Base-by-base conservation (phyloP, 2,329 filamentous ascomycete species). In the Hymenoscyphus scutula region DNA sequence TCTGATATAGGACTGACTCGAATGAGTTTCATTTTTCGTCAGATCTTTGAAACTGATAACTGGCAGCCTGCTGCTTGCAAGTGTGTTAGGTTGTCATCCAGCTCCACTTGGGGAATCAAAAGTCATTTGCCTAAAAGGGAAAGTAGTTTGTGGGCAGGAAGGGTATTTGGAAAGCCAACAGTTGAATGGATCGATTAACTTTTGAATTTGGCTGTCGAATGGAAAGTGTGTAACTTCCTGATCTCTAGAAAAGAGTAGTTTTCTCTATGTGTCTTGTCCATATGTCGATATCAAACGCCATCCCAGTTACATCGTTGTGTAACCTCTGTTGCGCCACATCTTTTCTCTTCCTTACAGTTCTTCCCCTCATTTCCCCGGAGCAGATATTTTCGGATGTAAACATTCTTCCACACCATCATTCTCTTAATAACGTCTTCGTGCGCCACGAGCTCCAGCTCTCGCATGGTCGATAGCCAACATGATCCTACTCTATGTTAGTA, bases 391-490 rank as follows among this genome's bases (percentile, higher is more conserved):
- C 17, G 3, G 25, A 8, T 11, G 29, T 48, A 29, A 48, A 11
- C 56, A 29, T 17, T 25, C 51, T 27, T 29, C 30, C 30, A 17
- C 38, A 58, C n/a, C n/a, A n/a, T n/a, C n/a, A n/a, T 17, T 15
- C 55, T 19, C n/a, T 54, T 15, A 59, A 59, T 51, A 37, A 32
- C 45, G 57, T 41, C 63, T 61, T 19, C 65, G 45, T 25, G 59
- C 61, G 23, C 61, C 61, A 58, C 59, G 54, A 32, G 37, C 54
- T n/a, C 65, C 45, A 48, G 45, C 57, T 34, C 59, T 64, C 6
- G 63, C 60, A 60, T 68, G 63, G 53, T 67, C 58, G 38, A 70
- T 61, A 37, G 65, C 67, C 63, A 70, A 66, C 60, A 63, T 64
- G 56, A 63, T 65, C 68, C 41, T 48, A 48, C 2, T 34, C 67